Conservation (phyloP, 495 filamentous ascomycete species). For the Letharia columbiana region DNA sequence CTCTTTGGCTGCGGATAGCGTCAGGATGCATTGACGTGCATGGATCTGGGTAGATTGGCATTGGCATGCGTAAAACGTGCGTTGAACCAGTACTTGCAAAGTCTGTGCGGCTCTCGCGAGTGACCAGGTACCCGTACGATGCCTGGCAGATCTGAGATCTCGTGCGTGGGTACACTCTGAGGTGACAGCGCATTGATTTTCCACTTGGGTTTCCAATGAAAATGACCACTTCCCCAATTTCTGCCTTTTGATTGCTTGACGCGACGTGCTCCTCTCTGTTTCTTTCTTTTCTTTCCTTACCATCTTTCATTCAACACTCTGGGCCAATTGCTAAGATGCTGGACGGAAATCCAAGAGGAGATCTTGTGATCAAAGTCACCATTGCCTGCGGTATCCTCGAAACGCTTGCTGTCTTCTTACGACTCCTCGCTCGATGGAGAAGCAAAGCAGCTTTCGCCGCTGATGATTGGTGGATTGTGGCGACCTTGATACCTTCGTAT, state of each 20-base stretch:
- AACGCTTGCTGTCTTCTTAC: conserved; percentile 13
- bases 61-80: background rate
- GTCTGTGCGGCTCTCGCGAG: background rate
- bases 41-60: background rate
- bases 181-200: background rate
- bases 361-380: conserved; percentile 9
- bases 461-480: conserved; percentile 19
- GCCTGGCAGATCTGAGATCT: background rate
- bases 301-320: background rate
- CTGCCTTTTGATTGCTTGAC: background rate
- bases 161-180: background rate
- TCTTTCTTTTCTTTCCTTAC: too few relatives aligned
- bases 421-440: conserved; percentile 15
- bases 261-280: background rate
- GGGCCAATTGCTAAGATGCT: background rate
- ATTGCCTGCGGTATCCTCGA: conserved; percentile 17
- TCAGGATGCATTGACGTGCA: conserved; percentile 1
- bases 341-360: conserved; percentile 6
- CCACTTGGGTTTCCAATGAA: background rate
- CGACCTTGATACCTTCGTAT: conserved; percentile 16
- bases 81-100: background rate
- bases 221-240: background rate
- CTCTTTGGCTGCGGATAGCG: background rate
- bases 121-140: background rate
- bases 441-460: conserved; percentile 14